A percentile compares a stretch with the other conserved stretches of the same genome.
Conservation (phyloP, 345 rosid genomes). For the Syzygium grande region DNA sequence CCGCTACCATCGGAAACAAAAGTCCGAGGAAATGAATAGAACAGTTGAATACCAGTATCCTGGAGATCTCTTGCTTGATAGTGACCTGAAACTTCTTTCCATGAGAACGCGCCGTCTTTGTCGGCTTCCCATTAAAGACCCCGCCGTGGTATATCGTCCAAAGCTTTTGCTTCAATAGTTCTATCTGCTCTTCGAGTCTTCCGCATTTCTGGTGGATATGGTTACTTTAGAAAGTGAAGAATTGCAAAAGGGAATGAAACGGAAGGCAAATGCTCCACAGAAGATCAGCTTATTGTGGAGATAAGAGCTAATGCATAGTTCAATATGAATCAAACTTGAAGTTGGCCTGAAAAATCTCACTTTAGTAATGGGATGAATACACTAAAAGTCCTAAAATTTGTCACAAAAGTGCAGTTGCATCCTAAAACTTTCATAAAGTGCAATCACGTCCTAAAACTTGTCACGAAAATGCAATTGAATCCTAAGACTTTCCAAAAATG, state of each 20-base stretch:
- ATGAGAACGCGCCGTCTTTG: constrained; percentile 92
- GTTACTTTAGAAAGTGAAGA: background rate
- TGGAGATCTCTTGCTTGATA: constrained; percentile 71
- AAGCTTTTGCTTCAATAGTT: constrained; percentile 63
- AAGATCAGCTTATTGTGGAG: background rate
- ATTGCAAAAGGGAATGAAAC: background rate
- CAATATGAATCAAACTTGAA: background rate
- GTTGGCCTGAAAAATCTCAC: background rate
- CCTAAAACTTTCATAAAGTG: too few relatives aligned
- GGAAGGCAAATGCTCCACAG: background rate
- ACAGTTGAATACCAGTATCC: constrained; percentile 58
- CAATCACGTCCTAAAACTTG: too few relatives aligned
- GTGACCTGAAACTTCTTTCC: constrained; percentile 94
- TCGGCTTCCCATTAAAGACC: constrained; percentile 81
- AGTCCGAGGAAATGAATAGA: background rate
- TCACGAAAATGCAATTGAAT: too few relatives aligned
- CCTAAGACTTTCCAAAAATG: too few relatives aligned
- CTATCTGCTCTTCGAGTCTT: constrained; percentile 74
- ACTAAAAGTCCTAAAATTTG: too few relatives aligned
- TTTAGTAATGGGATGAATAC: too few relatives aligned
- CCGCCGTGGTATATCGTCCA: constrained; percentile 70
- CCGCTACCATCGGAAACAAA: background rate
- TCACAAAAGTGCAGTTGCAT: too few relatives aligned
- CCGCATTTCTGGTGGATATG: constrained; percentile 67
- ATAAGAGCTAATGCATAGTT: background rate